A percentile compares a stretch with the other conserved stretches of the same genome.
These are phyloP conservation scores for Dendrobium nobile DNA, from an alignment of 106 monocot genomes.

Conservation along the genomic window DNA sequence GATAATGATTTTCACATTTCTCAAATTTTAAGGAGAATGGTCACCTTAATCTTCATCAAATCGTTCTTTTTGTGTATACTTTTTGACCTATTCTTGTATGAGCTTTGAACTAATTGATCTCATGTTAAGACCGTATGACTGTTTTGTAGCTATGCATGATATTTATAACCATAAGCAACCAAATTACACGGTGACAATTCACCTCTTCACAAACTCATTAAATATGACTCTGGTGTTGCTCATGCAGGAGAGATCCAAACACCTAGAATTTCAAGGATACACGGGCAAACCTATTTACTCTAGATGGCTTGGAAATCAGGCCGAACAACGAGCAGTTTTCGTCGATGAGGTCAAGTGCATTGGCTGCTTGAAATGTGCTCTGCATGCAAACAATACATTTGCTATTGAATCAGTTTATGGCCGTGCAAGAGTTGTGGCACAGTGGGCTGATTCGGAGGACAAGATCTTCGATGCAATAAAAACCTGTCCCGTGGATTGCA, in stretches of 20 bases:
- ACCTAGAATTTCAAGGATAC: background rate
- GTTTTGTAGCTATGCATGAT: too few relatives aligned
- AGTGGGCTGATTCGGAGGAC: constrained; percentile 83
- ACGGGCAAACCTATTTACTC: constrained; percentile 26
- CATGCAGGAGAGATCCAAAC: constrained; percentile 2
- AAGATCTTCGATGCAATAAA: constrained; percentile 68
- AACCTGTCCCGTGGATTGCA: constrained; percentile 85
- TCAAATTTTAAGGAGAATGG: too few relatives aligned
- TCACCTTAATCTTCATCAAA: too few relatives aligned
- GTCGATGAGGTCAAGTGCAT: constrained; percentile 84
- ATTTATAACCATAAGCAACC: too few relatives aligned
- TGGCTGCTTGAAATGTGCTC: constrained; percentile 87
- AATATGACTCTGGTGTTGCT: background rate
- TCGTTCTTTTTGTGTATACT: too few relatives aligned
- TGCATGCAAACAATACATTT: constrained; percentile 70
- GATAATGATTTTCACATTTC: too few relatives aligned
- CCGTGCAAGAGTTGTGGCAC: constrained; percentile 70
- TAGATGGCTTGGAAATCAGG: constrained; percentile 52
- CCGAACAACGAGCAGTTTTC: constrained; percentile 65
- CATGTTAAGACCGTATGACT: too few relatives aligned
- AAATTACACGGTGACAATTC: background rate
- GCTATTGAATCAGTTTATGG: constrained; percentile 76
- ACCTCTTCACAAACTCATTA: background rate
- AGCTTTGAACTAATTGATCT: too few relatives aligned
- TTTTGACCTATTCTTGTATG: too few relatives aligned